These are phyloP conservation scores for Candida sp. DNA, from an alignment of 1,139 yeast genomes.

Conservation along the genomic window DNA sequence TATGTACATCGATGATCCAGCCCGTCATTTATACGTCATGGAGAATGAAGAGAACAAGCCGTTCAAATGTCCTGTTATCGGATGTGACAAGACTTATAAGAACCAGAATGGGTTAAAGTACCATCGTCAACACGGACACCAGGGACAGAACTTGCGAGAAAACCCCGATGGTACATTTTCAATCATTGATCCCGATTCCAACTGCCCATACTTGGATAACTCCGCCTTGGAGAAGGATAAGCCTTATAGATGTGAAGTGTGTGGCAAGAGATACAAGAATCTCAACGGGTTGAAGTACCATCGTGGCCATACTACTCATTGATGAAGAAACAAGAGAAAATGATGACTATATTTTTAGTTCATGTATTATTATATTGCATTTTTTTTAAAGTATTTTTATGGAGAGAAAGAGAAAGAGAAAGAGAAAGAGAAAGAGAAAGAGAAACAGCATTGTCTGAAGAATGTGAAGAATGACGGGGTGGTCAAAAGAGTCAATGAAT, in stretches of 20 bases:
- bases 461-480: neutral
- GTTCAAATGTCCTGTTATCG: conserved; percentile 96
- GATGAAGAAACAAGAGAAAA: conserved; percentile 16
- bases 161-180: conserved; percentile 94
- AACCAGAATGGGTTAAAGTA: conserved; percentile 97
- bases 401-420: neutral
- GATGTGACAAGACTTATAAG: conserved; percentile 97
- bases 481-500: neutral
- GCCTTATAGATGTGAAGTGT: conserved; percentile 97
- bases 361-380: neutral
- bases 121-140: conserved; percentile 97
- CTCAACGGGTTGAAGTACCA: conserved; percentile 96
- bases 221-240: conserved; percentile 96
- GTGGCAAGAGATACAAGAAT: conserved; percentile 97
- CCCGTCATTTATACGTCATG: conserved; percentile 89
- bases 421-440: neutral
- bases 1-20: conserved; percentile 89
- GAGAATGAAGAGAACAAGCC: conserved; percentile 95
- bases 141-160: conserved; percentile 88
- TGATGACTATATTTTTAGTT: conserved; percentile 3
- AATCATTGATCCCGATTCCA: conserved; percentile 92
- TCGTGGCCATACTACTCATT: conserved; percentile 97
- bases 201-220: conserved; percentile 91
- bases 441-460: neutral
- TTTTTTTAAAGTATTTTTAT: conserved; percentile 1